Percentiles rank a stretch among this genome's conserved stretches.
Conservation (phyloP, 2,329 filamentous ascomycete genomes). For the Neopestalotiopsis clavispora region DNA sequence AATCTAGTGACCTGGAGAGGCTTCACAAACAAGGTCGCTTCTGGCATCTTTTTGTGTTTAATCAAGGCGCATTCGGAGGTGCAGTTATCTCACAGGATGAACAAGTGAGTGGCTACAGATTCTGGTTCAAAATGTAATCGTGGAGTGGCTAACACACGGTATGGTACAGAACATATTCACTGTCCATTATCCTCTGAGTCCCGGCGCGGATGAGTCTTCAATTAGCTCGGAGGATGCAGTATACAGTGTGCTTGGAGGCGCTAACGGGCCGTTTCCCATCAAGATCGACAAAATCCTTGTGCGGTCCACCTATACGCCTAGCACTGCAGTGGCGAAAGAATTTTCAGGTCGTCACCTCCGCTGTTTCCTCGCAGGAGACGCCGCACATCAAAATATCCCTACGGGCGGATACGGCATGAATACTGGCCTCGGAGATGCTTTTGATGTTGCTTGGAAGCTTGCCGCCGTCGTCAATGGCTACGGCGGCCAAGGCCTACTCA, state of each 20-base stretch:
- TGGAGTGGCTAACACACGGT: not conserved
- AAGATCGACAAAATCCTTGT: not conserved
- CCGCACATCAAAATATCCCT: not conserved
- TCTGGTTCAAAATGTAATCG: not conserved
- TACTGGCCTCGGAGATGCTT: slow-evolving; percentile 40
- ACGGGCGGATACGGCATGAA: slow-evolving; percentile 14
- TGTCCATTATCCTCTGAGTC: not conserved
- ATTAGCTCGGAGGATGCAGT: not conserved
- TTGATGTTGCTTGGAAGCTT: slow-evolving; percentile 49
- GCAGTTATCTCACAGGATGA: not conserved
- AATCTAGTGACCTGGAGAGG: not conserved
- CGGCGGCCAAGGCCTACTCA: slow-evolving; percentile 31
- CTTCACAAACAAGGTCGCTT: not conserved
- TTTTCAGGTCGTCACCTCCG: not conserved
- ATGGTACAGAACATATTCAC: not conserved
- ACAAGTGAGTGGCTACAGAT: not conserved
- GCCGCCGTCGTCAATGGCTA: slow-evolving; percentile 35
- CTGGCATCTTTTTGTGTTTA: not conserved
- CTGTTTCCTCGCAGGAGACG: not conserved
- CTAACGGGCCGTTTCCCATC: not conserved
- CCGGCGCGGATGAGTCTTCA: not conserved
- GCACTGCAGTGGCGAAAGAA: not conserved
- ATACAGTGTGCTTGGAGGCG: not conserved
- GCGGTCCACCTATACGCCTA: not conserved
- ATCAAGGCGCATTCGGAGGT: not conserved